A percentile compares a stretch with the other conserved stretches of the same genome.
These are phyloP conservation scores for Pseudovirgaria hyperparasitica DNA, from an alignment of 2,329 filamentous ascomycete genomes.

Conservation along the genomic window DNA sequence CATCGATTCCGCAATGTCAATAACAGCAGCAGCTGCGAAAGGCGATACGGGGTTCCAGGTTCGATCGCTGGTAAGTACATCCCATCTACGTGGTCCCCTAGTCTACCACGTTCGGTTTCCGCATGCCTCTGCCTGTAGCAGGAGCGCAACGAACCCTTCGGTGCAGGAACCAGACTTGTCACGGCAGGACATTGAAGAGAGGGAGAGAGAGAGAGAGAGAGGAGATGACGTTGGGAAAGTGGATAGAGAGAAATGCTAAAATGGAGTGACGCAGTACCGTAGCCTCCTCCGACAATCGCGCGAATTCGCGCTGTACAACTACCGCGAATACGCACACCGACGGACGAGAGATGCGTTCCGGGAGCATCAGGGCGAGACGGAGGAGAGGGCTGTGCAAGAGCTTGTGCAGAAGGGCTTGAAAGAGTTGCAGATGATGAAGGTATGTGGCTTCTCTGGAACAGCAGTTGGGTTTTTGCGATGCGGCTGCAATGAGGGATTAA, in stretches of 20 bases:
- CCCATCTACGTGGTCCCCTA: no score
- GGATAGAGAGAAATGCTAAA: no score
- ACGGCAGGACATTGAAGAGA: no score
- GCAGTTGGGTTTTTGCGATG: not conserved
- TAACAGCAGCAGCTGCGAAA: slow-evolving; percentile 19
- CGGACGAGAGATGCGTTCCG: slow-evolving; percentile 84
- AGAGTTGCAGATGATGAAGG: slow-evolving; percentile 84
- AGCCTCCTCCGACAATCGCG: slow-evolving; percentile 75
- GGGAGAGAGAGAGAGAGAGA: no score
- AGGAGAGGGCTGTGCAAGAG: slow-evolving; percentile 70
- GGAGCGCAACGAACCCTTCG: no score
- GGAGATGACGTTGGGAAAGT: no score
- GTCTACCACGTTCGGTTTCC: no score
- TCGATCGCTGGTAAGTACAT: slow-evolving; percentile 26
- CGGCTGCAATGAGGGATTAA: not conserved
- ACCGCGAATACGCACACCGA: slow-evolving; percentile 89
- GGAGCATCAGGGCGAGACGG: slow-evolving; percentile 60
- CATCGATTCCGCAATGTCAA: slow-evolving; percentile 16
- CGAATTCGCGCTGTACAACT: slow-evolving; percentile 92
- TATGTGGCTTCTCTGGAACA: slow-evolving; percentile 34
- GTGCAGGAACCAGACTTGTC: no score
- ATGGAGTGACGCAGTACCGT: slow-evolving; percentile 81
- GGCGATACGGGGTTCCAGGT: slow-evolving; percentile 25
- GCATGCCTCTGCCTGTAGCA: no score
- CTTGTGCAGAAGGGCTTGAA: slow-evolving; percentile 78